These are phyloP conservation scores for Cydonia oblonga DNA, from an alignment of 331 rosid genomes.

Conservation along the genomic window DNA sequence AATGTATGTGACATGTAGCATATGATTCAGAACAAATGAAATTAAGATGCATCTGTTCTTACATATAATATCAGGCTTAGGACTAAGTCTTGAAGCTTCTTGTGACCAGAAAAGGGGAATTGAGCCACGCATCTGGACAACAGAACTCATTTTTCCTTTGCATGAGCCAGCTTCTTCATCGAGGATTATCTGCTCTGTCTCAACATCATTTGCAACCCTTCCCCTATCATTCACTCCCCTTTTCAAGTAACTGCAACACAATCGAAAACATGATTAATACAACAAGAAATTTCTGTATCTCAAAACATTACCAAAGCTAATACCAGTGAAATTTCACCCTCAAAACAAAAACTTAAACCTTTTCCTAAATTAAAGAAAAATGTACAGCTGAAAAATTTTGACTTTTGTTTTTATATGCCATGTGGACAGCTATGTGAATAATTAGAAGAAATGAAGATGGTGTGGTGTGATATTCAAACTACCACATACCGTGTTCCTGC, in stretches of 20 bases:
- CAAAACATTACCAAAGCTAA: neutral
- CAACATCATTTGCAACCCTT: conserved; percentile 97
- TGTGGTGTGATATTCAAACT: neutral
- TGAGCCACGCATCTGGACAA: conserved; percentile 95
- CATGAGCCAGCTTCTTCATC: conserved; percentile 86
- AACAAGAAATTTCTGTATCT: neutral
- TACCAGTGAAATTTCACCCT: neutral
- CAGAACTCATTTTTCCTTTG: conserved; percentile 88
- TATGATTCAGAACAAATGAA: neutral
- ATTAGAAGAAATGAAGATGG: neutral
- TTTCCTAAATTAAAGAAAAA: neutral
- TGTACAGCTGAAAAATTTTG: neutral
- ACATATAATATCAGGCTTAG: conserved; percentile 90
- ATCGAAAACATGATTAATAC: neutral
- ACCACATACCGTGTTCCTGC: conserved; percentile 88
- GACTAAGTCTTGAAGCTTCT: conserved; percentile 87
- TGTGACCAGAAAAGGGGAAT: conserved; percentile 98
- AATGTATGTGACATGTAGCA: neutral
- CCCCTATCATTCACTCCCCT: conserved; percentile 96
- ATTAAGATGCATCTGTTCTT: conserved; percentile 16
- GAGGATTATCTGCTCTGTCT: conserved; percentile 89
- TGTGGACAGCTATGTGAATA: neutral
- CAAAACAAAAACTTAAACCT: neutral
- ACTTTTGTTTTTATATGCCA: neutral
- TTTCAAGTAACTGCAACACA: conserved; percentile 65